Evolutionary conservation across 805 yeast genomes (phyloP).

Genomic region (Cyberlindnera bimundalis): DNA sequence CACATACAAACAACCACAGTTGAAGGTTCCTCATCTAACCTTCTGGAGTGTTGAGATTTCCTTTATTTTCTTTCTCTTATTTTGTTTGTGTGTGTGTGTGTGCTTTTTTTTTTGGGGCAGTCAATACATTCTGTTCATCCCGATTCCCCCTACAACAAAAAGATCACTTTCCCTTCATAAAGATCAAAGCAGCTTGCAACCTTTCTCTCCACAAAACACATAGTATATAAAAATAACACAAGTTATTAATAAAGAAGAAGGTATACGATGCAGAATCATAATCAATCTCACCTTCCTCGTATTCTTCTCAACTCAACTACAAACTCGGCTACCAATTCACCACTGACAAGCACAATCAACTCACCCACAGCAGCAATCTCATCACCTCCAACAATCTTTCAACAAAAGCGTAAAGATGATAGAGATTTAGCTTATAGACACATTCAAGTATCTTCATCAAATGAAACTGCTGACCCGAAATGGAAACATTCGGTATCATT

Average conservation of each 20-base stretch:
- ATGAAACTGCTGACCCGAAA: not conserved
- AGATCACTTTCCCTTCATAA: too few species aligned
- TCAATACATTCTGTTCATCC: too few species aligned
- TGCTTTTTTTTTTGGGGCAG: too few species aligned
- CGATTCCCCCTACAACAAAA: too few species aligned
- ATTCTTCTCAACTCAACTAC: constrained; percentile 10
- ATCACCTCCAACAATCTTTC: not conserved
- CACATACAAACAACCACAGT: not conserved
- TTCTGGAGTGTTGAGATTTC: not conserved
- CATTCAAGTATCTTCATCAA: not conserved
- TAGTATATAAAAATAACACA: too few species aligned
- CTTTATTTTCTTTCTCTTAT: too few species aligned
- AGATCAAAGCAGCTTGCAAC: too few species aligned
- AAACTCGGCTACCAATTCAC: constrained; percentile 2
- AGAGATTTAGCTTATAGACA: constrained; percentile 4
- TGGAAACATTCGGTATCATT: constrained; percentile 3
- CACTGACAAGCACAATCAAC: constrained; percentile 1
- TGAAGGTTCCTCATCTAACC: too few species aligned
- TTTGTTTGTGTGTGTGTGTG: too few species aligned
- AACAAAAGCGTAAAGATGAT: not conserved
- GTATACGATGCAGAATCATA: not conserved
- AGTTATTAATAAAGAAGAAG: not conserved
- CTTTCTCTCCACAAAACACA: too few species aligned
- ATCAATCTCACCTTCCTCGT: too few species aligned
- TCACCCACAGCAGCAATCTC: not conserved